Evolutionary conservation across 2,329 filamentous ascomycete species (phyloP).

Genomic region (Zymoseptoria passerinii): DNA sequence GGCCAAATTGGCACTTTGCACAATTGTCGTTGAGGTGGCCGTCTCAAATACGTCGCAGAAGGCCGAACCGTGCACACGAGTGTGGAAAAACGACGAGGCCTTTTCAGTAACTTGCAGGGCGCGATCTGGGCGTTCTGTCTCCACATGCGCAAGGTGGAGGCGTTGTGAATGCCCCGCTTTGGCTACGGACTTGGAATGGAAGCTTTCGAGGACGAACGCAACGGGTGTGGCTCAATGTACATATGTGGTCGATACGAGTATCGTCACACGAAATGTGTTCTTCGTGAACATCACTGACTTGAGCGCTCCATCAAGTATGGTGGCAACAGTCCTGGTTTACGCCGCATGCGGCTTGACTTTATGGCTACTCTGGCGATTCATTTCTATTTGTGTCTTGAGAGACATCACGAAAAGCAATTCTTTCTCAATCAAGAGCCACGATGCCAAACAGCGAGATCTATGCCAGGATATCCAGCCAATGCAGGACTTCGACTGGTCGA

Average conservation of each 20-base stretch:
- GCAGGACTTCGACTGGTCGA: slow-evolving; percentile 43
- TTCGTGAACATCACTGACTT: not conserved
- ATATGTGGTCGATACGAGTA: too few relatives aligned
- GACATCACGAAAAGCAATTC: not conserved
- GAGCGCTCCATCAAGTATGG: not conserved
- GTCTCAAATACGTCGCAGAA: not conserved
- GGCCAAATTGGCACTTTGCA: not conserved
- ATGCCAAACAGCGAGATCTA: slow-evolving; percentile 17
- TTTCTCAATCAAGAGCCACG: not conserved
- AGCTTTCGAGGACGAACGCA: not conserved
- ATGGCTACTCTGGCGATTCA: not conserved
- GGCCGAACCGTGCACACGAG: too few relatives aligned
- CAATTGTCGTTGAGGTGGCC: not conserved
- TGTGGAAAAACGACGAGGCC: not conserved
- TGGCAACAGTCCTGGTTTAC: not conserved
- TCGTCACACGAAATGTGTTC: too few relatives aligned
- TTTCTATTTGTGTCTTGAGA: not conserved
- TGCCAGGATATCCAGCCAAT: slow-evolving; percentile 41
- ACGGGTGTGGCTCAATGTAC: not conserved
- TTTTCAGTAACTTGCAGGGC: not conserved
- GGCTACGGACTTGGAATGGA: not conserved
- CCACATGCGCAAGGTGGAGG: not conserved
- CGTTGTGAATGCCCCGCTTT: not conserved
- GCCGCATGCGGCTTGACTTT: not conserved
- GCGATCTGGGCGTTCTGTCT: not conserved